Percentiles rank a stretch among this genome's conserved stretches.
Evolutionary conservation across 306 rosid genomes (phyloP).

Genomic region (Acacia acuminata): DNA sequence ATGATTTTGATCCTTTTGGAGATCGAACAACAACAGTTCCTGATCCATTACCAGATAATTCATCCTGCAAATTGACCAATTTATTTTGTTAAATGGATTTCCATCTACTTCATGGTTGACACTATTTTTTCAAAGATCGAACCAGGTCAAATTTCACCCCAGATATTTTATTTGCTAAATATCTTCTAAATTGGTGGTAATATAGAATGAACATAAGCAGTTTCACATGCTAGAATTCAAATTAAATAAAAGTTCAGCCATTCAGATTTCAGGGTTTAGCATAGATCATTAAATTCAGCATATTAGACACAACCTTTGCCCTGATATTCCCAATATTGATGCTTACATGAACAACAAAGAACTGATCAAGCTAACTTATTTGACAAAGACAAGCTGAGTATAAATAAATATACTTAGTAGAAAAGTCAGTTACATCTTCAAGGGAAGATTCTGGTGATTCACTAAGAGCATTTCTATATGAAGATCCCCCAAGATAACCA

Average conservation of each 20-base stretch:
- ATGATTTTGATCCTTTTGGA: not conserved
- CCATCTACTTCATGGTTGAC: not conserved
- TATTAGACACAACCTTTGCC: not conserved
- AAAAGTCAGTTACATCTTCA: conserved; percentile 22
- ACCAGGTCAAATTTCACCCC: not conserved
- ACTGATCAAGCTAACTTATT: not conserved
- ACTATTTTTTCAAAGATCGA: not conserved
- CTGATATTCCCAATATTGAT: not conserved
- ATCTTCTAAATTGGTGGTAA: not conserved
- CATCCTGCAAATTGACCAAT: conserved; percentile 5
- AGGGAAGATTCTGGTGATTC: conserved; percentile 1
- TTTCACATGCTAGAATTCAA: not conserved
- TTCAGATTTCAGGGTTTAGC: not conserved
- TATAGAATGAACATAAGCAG: not conserved
- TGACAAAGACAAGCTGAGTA: not conserved
- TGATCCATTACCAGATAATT: conserved; percentile 6
- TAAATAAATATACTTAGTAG: not conserved
- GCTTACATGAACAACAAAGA: not conserved
- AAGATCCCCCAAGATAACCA: not conserved
- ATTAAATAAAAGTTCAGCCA: not conserved
- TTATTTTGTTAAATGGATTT: not conserved
- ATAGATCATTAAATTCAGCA: not conserved
- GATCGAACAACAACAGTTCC: conserved; percentile 15
- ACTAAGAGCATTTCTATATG: not conserved
- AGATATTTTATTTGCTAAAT: not conserved